Base-by-base conservation (phyloP, 495 filamentous ascomycete species). In the Pseudomonodictys pantanalensis region DNA sequence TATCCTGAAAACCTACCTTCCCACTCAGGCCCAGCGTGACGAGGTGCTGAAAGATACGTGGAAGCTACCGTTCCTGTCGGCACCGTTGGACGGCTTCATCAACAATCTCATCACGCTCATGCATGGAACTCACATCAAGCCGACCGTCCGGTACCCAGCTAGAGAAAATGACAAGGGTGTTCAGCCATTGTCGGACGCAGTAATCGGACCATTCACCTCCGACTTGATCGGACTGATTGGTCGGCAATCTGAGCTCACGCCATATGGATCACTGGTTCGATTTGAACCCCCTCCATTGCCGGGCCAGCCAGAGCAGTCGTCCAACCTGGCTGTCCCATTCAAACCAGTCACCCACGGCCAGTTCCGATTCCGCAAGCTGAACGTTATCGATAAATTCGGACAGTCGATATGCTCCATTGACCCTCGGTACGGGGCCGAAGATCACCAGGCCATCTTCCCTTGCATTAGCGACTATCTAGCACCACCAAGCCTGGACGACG, bases 301-400 rank as follows among this genome's bases (percentile, higher is more conserved):
- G n/a, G n/a, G n/a, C n/a, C n/a, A n/a, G n/a, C n/a, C n/a, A n/a
- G 2, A 33, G 22, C 5, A 3, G 26, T 35, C 25, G 12, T 15
- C 38, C 6, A 26, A 23, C 46, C 3, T 7, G 10, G 15, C 10
- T 23, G 12, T 22, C 3, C 52, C 52, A 11, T 57, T 62, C 44
- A 62, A 62, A 35, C 24, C 20, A 3, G 59, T 45, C 2, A 62
- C 53, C 3, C 53, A 62, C 51, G 59, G 59, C 17, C 59, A 62
- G 29, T 23, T 62, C 12, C 39, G 15, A 17, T 56, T 62, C 28
- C 54, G 39, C 3, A 70, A 66, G 44, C 58, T 83, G n/a, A 81
- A 81, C 57, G 73, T 79, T 44, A 65, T 82, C 25, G 79, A 82
- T 61, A 80, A 80, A 54, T 81, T 82, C 39, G 79, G 80, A 0